Evolutionary conservation across 306 rosid genomes (phyloP), one percentile per base, ranked within the genome.

Genomic region (Lathyrus tuberosus): DNA sequence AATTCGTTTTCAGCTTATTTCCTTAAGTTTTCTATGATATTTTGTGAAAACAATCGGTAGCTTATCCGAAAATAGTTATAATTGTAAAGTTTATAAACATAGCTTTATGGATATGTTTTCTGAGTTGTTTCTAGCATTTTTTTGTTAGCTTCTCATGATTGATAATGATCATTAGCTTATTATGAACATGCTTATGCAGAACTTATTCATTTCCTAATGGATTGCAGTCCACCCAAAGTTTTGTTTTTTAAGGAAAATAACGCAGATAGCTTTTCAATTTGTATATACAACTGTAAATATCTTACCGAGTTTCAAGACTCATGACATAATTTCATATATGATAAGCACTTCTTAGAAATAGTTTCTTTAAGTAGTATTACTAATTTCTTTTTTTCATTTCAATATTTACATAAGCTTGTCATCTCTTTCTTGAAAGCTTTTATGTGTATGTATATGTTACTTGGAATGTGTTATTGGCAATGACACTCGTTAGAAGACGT

Each of bases 401-500:
- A 8, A 18, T 65, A 65, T 43, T 26, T 43, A 14, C 5, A n/a
- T 26, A 11, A 41, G 62, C 8, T 14, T 18, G 4, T 1, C 17
- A 35, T 73, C 48, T 8, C 54, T 16, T 53, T 33, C 18, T 42
- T 51, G 43, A 51, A 69, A 41, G 57, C 52, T 33, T 7, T 35
- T 42, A n/a, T 41, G 2, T 44, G 42, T 40, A 26, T 54, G 20
- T 48, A 7, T 24, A 10, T 31, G 33, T 18, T 69, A 13, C 42
- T 38, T 47, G 68, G 43, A 57, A 69, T 73, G 18, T 56, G 35
- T 63, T 56, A 38, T 49, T 77, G 74, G 47, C 56, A 49, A 51
- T 16, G 52, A 0, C 6, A 9, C 14, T 48, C n/a, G 31, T 71
- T 26, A 68, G 70, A 65, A 56, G 24, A 30, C 46, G 18, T 57